Base-by-base conservation (phyloP, 1,284 basidiomycete genomes). In the Melampsora abietis-canadensis region DNA sequence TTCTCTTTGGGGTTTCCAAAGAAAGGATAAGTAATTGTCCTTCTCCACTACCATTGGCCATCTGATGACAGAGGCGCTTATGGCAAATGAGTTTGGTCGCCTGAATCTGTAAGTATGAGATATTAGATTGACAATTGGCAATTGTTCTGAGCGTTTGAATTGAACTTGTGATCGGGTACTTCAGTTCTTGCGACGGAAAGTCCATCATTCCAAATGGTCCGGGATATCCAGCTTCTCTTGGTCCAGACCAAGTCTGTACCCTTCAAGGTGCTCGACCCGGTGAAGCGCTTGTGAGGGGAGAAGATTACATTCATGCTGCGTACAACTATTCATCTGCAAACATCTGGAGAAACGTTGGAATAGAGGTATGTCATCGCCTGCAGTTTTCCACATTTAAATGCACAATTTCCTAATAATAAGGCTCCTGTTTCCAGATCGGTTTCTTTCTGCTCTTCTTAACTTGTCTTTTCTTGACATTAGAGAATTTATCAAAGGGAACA, bases 1-100 rank as follows among this genome's bases (percentile, higher is more conserved):
- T 61, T 31, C 10, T 61, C 2, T 21, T 54, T 54, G n/a, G 48
- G 8, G 27, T 60, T 60, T n/a, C 3, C 27, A 2, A 27, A 27
- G 27, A 27, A 44, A 44, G 10, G 14, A 15, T 12, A 44, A 44
- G 14, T 14, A 12, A 15, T 14, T 44, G 14, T 14, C 40, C 40
- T 44, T 44, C 15, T 14, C 10, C 14, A 44, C 34, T 62, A 15
- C 10, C 7, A 1, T 4, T 31, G 34, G 19, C 14, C 4, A 62
- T 62, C 17, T 62, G 31, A 24, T 34, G 30, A 19, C 17, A 30
- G 31, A 3, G 24, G 60, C 60, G 19, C 84, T 87, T 66, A 89
- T 92, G 86, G 88, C 90, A 82, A 93, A 92, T 80, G 90, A 92
- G 80, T 92, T 92, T 82, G 87, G 86, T 83, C 86, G 90, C 8